phyloP scores from a whole-genome alignment of 768 basidiomycete species.

The Melanogaster broomeanus region DNA sequence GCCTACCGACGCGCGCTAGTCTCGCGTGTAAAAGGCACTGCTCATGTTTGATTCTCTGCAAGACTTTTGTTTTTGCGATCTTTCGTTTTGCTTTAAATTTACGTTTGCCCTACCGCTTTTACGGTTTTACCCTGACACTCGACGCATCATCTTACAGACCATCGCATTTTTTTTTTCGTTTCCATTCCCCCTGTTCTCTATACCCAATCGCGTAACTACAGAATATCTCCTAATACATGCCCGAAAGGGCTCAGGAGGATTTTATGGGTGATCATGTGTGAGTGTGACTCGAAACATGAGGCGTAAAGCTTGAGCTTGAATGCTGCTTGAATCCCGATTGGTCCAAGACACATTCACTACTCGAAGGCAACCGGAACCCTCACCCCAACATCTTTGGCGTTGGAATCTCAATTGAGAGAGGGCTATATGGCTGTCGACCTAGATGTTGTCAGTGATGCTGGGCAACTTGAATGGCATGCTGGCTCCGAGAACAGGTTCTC shows the following conservation, averaged over 20 bases:
- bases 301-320: too few species aligned
- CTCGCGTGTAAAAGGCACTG: slow-evolving; percentile 13
- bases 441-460: too few species aligned
- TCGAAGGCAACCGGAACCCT: too few species aligned
- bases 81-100: slow-evolving; percentile 7
- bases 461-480: too few species aligned
- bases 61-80: slow-evolving; percentile 12
- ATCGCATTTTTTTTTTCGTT: slow-evolving; percentile 16
- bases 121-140: slow-evolving; percentile 26
- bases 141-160: slow-evolving; percentile 19
- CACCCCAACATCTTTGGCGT: too few species aligned
- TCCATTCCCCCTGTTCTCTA: slow-evolving; percentile 20
- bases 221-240: slow-evolving; percentile 35
- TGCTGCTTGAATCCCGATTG: too few species aligned
- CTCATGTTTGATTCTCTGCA: slow-evolving; percentile 3
- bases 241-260: slow-evolving; percentile 9
- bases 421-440: too few species aligned
- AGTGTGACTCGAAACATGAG: too few species aligned
- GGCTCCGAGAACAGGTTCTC: too few species aligned
- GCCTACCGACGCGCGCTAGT: slow-evolving; percentile 11
- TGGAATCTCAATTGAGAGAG: too few species aligned
- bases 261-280: slow-evolving; percentile 16
- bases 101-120: slow-evolving; percentile 12
- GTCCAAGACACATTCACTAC: too few species aligned
- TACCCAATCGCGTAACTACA: slow-evolving; percentile 33